Conservation (phyloP, 2,329 filamentous ascomycete genomes). For the Thelonectria rubi region DNA sequence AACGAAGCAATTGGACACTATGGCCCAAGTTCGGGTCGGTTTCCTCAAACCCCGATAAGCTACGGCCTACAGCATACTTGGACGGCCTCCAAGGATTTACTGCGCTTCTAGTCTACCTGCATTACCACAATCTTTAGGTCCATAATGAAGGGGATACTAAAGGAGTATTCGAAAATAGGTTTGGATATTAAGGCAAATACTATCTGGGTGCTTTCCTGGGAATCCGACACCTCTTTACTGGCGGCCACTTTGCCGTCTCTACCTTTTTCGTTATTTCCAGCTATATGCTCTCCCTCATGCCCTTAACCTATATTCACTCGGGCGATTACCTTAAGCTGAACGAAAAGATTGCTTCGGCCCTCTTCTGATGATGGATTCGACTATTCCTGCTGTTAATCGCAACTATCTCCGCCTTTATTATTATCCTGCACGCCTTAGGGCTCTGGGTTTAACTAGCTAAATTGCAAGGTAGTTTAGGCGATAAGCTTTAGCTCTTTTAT, state of each 20-base stretch:
- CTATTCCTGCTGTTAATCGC: conserved; percentile 62
- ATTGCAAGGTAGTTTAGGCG: conserved; percentile 52
- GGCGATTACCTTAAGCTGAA: conserved; percentile 53
- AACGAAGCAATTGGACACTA: conserved; percentile 23
- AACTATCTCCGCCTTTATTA: conserved; percentile 61
- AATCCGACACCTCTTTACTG: conserved; percentile 67
- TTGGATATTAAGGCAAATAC: conserved; percentile 58
- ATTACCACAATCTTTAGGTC: conserved; percentile 68
- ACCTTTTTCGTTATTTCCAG: conserved; percentile 67
- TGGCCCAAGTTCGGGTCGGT: conserved; percentile 29
- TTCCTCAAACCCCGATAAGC: conserved; percentile 34
- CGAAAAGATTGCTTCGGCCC: conserved; percentile 56
- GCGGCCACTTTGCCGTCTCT: conserved; percentile 68
- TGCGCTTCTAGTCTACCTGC: conserved; percentile 71
- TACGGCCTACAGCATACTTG: conserved; percentile 63
- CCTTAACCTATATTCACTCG: conserved; percentile 56
- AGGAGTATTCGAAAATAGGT: conserved; percentile 61
- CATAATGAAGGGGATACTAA: conserved; percentile 54
- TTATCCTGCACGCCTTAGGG: conserved; percentile 62
- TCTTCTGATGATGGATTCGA: conserved; percentile 60
- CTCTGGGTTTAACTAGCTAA: conserved; percentile 53
- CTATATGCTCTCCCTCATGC: conserved; percentile 63
- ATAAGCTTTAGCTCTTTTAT: conserved; percentile 61
- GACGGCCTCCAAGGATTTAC: conserved; percentile 75
- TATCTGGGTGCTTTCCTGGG: conserved; percentile 63